These are phyloP conservation scores for Thelonectria rubi DNA, from an alignment of 2,329 filamentous ascomycete genomes.

Conservation along the genomic window DNA sequence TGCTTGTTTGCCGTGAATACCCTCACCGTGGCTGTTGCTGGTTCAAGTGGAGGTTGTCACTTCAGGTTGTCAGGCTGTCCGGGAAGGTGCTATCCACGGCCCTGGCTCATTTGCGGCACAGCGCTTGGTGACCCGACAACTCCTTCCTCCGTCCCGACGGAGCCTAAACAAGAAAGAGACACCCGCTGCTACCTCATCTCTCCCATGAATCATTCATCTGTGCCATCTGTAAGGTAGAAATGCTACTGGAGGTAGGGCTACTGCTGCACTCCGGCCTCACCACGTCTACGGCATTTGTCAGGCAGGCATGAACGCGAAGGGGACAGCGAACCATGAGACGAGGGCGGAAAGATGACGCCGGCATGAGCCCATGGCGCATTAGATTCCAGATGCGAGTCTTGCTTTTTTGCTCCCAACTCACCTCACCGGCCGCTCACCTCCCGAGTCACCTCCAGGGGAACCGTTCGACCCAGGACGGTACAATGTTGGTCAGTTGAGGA, in stretches of 20 bases:
- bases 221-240: too few relatives aligned
- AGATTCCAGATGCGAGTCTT: constrained; percentile 23
- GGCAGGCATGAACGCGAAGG: constrained; percentile 7
- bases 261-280: background rate
- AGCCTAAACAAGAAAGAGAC: background rate
- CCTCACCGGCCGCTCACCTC: constrained; percentile 1
- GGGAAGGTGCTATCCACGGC: too few relatives aligned
- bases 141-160: background rate
- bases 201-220: background rate
- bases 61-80: too few relatives aligned
- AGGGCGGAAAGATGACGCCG: constrained; percentile 38
- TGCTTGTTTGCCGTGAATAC: background rate
- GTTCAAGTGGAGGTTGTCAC: too few relatives aligned
- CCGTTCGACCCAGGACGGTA: constrained; percentile 9
- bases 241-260: too few relatives aligned
- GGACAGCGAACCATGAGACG: constrained; percentile 18
- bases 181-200: background rate
- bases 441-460: background rate
- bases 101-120: background rate
- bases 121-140: background rate
- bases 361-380: constrained; percentile 40
- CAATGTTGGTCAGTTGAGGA: constrained; percentile 8
- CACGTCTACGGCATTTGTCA: constrained; percentile 4
- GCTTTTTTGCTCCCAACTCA: constrained; percentile 19
- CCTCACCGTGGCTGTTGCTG: background rate